Evolutionary conservation across 2,329 filamentous ascomycete species (phyloP), one percentile per base, ranked within the genome.

Genomic region (Fragosphaeria purpurea): DNA sequence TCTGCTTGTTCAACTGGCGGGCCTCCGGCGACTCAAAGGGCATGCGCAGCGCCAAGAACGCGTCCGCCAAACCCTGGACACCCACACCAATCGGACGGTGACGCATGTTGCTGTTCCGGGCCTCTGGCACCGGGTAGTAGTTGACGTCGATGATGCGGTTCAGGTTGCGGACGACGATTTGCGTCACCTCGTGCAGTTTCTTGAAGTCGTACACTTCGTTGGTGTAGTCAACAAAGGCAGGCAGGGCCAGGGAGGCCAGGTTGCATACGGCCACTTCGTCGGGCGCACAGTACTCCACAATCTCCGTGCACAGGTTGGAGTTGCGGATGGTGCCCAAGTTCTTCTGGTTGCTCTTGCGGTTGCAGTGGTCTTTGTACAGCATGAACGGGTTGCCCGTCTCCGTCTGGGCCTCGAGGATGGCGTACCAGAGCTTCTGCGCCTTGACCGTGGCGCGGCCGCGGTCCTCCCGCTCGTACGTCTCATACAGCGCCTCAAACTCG

Each of bases 271-370:
- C 93, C 47, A 98, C 93, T 79, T 98, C 93, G 69, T 98, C 93
- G 38, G 93, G 91, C 38, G 93, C 88, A 58, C 78, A 94, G 76
- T 96, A 98, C 75, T 98, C 93, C 58, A 98, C 80, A 61, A 98
- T 98, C 72, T 98, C 93, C 47, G 91, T 97, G 82, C 93, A 98
- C 46, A 98, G 78, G 70, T 98, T 98, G 64, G 93, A 98, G 77
- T 88, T 96, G 70, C 89, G 89, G 62, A 98, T 98, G 56, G 90
- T 96, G 58, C 93, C 93, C 35, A 98, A 79, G 72, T 98, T 98
- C 85, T 98, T 97, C 76, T 98, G 93, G 80, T 98, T 98, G 78
- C 90, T 96, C 85, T 98, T 98, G 68, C 83, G 83, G 81, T 98
- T 98, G 82, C 86, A 91, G 63, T 84, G 80, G 71, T 98, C 93